Base-by-base conservation (phyloP, 345 rosid species). In the Moricandia moricandioides region DNA sequence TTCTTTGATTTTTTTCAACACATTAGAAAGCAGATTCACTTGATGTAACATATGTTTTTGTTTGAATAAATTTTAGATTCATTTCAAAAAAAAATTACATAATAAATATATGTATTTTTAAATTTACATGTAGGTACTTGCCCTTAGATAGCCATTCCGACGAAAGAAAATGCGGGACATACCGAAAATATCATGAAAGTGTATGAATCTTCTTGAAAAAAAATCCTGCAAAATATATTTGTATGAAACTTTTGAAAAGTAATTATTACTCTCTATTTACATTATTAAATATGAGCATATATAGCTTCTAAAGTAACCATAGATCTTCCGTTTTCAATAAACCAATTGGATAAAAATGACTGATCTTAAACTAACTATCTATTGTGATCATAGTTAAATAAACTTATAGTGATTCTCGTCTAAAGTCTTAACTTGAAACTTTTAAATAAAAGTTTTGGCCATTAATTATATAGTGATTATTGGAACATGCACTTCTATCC, bases 281-380 rank as follows among this genome's bases (percentile, higher is more conserved):
- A 54, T 39, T 47, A 67, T 60, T 34, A 47, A 7, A 67, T 14
- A 59, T 18, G 24, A 47, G 8, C 33, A 8, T 29, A 16, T 60
- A 37, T 37, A 70, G 55, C 75, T 76, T 64, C 8, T 57, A 77
- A 43, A 70, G 67, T 76, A 69, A 69, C 65, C 58, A 62, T 39
- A 52, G 39, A 37, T 8, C 39, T 56, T 64, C 52, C 56, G 9
- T 35, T 24, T 70, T 70, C 17, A 27, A 62, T 73, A 39, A 39
- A 39, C 3, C 55, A 52, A 56, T 8, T 61, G 62, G 69, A 59
- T 21, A 10, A 31, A 43, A 43, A 62, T 0, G 27, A 60, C 39
- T 69, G 39, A 52, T 69, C 31, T 62, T 13, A 62, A 43, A 43
- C 65, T 54, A 67, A 39, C 33, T 33, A 51, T 31, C 55, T 49